Conservation (phyloP, 345 rosid genomes). For the Ailanthus altissimus region DNA sequence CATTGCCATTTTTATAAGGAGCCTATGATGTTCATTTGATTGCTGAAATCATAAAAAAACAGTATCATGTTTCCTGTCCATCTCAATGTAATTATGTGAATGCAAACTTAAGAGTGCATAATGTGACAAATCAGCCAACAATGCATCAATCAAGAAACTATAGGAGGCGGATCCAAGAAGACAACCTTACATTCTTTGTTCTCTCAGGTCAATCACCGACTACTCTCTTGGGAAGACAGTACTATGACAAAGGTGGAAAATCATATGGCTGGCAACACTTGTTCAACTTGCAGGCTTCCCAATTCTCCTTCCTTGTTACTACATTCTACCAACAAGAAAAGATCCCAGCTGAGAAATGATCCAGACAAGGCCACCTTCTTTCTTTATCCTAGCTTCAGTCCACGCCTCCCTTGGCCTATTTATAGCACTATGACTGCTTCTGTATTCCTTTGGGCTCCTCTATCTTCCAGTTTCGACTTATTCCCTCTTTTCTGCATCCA, state of each 20-base stretch:
- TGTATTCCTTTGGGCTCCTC: conserved; percentile 35
- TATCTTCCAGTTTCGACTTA: conserved; percentile 62
- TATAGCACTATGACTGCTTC: conserved; percentile 15
- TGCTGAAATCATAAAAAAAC: background rate
- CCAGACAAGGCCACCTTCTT: conserved; percentile 19
- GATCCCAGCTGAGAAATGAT: conserved; percentile 16
- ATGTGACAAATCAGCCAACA: conserved; percentile 6
- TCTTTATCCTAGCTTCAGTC: conserved; percentile 26
- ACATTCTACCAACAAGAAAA: conserved; percentile 15
- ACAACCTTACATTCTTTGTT: conserved; percentile 22
- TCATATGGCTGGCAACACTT: conserved; percentile 45
- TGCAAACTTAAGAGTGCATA: conserved; percentile 12
- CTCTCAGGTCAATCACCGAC: conserved; percentile 41
- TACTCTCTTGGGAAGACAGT: conserved; percentile 40
- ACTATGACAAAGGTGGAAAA: conserved; percentile 47
- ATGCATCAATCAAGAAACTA: conserved; percentile 10
- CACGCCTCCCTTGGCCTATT: conserved; percentile 44
- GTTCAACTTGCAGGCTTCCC: conserved; percentile 45
- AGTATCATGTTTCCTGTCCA: no score
- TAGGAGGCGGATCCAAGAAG: conserved; percentile 30
- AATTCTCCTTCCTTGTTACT: conserved; percentile 39
- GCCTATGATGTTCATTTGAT: background rate
- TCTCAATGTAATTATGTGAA: background rate
- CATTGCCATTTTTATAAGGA: no score
- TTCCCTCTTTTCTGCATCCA: conserved; percentile 58